Evolutionary conservation across 2,329 filamentous ascomycete species (phyloP).

Genomic region (Ophidiomyces ophidiicola): DNA sequence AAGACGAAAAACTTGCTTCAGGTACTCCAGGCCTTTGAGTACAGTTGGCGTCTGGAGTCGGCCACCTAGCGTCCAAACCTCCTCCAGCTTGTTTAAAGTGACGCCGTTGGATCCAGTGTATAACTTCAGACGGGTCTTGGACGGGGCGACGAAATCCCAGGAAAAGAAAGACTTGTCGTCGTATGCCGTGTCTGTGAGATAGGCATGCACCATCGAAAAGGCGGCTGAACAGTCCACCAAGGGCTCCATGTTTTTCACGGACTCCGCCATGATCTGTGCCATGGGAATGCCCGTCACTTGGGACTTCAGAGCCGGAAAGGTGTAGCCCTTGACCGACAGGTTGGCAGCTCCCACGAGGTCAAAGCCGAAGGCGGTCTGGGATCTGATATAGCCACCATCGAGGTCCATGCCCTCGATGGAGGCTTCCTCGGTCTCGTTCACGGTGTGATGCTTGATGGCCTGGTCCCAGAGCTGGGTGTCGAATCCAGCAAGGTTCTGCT

Average conservation of each 20-base stretch:
- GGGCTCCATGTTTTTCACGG: slow-evolving; percentile 1
- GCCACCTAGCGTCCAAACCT: slow-evolving; percentile 18
- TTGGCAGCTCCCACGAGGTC: slow-evolving; percentile 13
- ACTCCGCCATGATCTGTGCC: slow-evolving; percentile 6
- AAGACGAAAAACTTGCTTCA: slow-evolving; percentile 14
- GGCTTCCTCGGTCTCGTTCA: slow-evolving; percentile 9
- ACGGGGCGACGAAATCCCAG: slow-evolving; percentile 16
- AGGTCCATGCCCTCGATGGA: slow-evolving; percentile 4
- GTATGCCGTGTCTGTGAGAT: slow-evolving; percentile 1
- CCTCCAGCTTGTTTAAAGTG: slow-evolving; percentile 10
- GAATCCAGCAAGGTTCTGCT: background rate
- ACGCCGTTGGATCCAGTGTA: slow-evolving; percentile 16
- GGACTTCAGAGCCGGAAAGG: slow-evolving; percentile 16
- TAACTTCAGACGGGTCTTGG: slow-evolving; percentile 16
- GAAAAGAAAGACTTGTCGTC: slow-evolving; percentile 11
- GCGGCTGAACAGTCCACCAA: background rate
- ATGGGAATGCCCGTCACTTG: slow-evolving; percentile 9
- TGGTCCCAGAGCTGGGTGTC: slow-evolving; percentile 9
- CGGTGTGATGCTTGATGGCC: background rate
- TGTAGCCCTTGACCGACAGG: slow-evolving; percentile 16
- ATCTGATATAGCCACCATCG: slow-evolving; percentile 10
- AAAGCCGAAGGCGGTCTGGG: slow-evolving; percentile 16
- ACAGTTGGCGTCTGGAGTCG: slow-evolving; percentile 11
- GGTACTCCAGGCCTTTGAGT: slow-evolving; percentile 11
- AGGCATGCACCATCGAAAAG: slow-evolving; percentile 8